Conservation (phyloP, 257 asterid genomes). For the Buddleja alternifolia region DNA sequence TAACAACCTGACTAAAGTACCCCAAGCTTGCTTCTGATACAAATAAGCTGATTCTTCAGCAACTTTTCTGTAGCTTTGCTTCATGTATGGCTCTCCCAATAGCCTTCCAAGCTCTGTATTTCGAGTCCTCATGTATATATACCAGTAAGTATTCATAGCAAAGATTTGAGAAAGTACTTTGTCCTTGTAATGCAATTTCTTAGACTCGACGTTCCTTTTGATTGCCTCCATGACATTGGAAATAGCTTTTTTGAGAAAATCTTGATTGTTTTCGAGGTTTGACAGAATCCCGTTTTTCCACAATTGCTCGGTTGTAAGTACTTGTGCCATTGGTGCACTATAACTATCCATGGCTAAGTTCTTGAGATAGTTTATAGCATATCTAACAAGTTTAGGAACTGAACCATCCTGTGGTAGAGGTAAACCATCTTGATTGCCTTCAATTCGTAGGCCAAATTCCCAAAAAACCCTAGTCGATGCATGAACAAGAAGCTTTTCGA, state of each 20-base stretch:
- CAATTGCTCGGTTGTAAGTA: constrained; percentile 57
- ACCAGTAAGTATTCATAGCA: constrained; percentile 78
- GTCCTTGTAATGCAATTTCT: constrained; percentile 56
- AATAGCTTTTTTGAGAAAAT: constrained; percentile 58
- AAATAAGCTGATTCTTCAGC: constrained; percentile 79
- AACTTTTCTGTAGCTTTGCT: constrained; percentile 52
- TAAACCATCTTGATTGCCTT: constrained; percentile 65
- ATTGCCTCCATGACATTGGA: constrained; percentile 79
- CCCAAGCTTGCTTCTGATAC: constrained; percentile 85
- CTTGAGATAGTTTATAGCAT: constrained; percentile 73
- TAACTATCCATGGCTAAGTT: constrained; percentile 55
- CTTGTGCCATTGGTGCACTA: constrained; percentile 53
- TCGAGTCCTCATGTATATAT: constrained; percentile 73
- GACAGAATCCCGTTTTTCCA: constrained; percentile 68
- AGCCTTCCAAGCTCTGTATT: constrained; percentile 63
- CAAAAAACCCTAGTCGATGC: constrained; percentile 67
- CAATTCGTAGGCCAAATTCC: constrained; percentile 82
- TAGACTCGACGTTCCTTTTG: constrained; percentile 63
- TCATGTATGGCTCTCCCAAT: constrained; percentile 68
- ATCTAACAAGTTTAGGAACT: constrained; percentile 76
- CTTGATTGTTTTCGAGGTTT: constrained; percentile 44
- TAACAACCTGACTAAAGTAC: constrained; percentile 49
- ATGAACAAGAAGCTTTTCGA: constrained; percentile 69
- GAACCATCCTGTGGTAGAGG: constrained; percentile 77
- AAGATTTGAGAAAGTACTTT: constrained; percentile 56